Conservation (phyloP, 2,329 filamentous ascomycete genomes). For the Pestalotiopsis sp. region DNA sequence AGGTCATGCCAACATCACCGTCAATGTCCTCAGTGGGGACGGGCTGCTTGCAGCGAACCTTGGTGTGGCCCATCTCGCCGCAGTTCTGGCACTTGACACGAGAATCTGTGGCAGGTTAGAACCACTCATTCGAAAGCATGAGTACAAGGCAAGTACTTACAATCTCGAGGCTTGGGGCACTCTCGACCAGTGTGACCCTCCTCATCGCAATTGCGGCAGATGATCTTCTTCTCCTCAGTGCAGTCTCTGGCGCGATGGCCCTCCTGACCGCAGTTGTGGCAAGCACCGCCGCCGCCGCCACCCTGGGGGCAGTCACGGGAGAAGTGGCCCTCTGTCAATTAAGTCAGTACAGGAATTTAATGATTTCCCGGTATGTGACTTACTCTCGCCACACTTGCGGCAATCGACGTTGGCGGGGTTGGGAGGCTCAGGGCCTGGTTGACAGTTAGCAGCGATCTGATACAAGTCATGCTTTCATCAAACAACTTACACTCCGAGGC, state of each 20-base stretch:
- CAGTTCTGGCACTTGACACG: constrained; percentile 64
- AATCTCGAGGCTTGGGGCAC: constrained; percentile 57
- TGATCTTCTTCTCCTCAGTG: constrained; percentile 46
- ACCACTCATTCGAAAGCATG: constrained; percentile 14
- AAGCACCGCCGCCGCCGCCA: constrained; percentile 53
- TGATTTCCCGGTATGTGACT: constrained; percentile 24
- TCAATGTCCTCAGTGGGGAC: constrained; percentile 27
- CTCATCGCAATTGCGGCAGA: constrained; percentile 64
- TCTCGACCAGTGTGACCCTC: constrained; percentile 65
- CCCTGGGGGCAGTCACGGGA: constrained; percentile 66
- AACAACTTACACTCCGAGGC: constrained; percentile 48
- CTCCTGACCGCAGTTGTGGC: constrained; percentile 66
- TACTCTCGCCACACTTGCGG: constrained; percentile 65
- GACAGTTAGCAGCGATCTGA: constrained; percentile 18
- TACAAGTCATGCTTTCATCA: constrained; percentile 13
- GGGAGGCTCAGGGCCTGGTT: constrained; percentile 55
- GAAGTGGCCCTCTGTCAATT: constrained; percentile 58
- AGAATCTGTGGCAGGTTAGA: constrained; percentile 36
- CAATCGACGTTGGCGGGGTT: constrained; percentile 66
- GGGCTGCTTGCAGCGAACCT: constrained; percentile 40
- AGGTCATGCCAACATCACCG: not conserved
- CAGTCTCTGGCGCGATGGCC: constrained; percentile 61
- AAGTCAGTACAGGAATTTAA: constrained; percentile 15
- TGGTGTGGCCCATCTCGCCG: constrained; percentile 47
- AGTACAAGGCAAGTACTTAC: constrained; percentile 34